Evolutionary conservation across 225 moss, liverwort and hornwort genomes (phyloP).

Genomic region (Bryoerythrophyllum caledonicum): DNA sequence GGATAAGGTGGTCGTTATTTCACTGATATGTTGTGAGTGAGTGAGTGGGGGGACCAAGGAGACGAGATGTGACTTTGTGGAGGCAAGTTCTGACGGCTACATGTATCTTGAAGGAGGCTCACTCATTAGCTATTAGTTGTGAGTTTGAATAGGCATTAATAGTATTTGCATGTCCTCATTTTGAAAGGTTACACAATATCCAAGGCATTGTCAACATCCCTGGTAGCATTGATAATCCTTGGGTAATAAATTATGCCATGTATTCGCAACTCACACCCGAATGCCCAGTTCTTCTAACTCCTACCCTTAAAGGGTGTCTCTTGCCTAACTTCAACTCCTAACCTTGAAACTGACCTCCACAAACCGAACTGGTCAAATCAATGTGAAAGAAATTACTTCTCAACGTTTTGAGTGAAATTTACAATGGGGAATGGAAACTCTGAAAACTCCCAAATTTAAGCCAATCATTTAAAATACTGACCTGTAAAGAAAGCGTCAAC

Average conservation of each 20-base stretch:
- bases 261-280: too few species aligned
- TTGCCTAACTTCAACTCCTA: too few species aligned
- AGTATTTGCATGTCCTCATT: too few species aligned
- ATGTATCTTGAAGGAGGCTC: constrained; percentile 12
- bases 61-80: not conserved
- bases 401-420: not conserved
- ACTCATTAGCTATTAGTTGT: constrained; percentile 14
- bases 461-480: constrained; percentile 9
- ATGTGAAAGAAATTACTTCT: constrained; percentile 6
- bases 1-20: constrained; percentile 18
- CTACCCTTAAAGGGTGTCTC: too few species aligned
- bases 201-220: too few species aligned
- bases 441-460: constrained; percentile 16
- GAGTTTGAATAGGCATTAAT: too few species aligned
- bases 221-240: too few species aligned
- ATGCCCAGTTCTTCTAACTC: too few species aligned
- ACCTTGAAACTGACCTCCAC: not conserved
- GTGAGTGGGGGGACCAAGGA: constrained; percentile 6
- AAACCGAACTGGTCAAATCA: not conserved
- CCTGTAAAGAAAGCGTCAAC: not conserved
- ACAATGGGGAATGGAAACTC: not conserved
- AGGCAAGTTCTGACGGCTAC: constrained; percentile 29
- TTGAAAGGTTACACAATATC: too few species aligned
- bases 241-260: too few species aligned
- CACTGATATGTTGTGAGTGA: constrained; percentile 2